These are phyloP conservation scores for Candida dubliniensis DNA, from an alignment of 1,139 yeast genomes.

Conservation along the genomic window DNA sequence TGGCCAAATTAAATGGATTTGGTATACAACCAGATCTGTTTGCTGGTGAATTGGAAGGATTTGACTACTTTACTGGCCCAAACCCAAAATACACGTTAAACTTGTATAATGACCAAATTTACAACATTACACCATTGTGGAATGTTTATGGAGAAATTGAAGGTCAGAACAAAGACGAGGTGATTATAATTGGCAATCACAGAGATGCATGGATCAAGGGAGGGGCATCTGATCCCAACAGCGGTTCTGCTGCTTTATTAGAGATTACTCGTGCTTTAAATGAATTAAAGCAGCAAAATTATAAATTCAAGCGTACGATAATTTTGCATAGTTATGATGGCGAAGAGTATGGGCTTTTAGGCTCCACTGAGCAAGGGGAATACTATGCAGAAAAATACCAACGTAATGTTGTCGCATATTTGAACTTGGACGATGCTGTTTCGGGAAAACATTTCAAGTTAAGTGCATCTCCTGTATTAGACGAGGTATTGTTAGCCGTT, in stretches of 20 bases:
- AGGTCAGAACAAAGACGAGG: conserved; percentile 42
- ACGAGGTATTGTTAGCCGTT: conserved; percentile 30
- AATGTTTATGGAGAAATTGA: conserved; percentile 49
- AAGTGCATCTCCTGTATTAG: conserved; percentile 42
- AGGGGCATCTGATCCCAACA: conserved; percentile 52
- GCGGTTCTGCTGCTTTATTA: conserved; percentile 43
- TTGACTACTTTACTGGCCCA: conserved; percentile 45
- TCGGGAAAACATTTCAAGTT: conserved; percentile 34
- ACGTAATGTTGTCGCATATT: conserved; percentile 43
- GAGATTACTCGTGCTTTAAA: conserved; percentile 50
- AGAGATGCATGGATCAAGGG: conserved; percentile 58
- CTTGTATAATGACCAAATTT: conserved; percentile 43
- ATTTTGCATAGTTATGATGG: conserved; percentile 46
- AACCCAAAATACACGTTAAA: conserved; percentile 47
- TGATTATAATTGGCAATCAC: conserved; percentile 47
- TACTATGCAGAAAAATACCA: conserved; percentile 35
- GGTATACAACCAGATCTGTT: conserved; percentile 34
- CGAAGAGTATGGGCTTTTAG: conserved; percentile 49
- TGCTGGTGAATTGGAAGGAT: conserved; percentile 45
- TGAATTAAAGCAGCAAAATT: conserved; percentile 44
- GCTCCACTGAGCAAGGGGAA: conserved; percentile 50
- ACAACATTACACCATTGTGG: conserved; percentile 43
- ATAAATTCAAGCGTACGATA: conserved; percentile 42
- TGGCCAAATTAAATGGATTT: conserved; percentile 43
- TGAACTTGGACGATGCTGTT: conserved; percentile 44